Evolutionary conservation across 345 rosid genomes (phyloP).

Genomic region (Salix udensis): DNA sequence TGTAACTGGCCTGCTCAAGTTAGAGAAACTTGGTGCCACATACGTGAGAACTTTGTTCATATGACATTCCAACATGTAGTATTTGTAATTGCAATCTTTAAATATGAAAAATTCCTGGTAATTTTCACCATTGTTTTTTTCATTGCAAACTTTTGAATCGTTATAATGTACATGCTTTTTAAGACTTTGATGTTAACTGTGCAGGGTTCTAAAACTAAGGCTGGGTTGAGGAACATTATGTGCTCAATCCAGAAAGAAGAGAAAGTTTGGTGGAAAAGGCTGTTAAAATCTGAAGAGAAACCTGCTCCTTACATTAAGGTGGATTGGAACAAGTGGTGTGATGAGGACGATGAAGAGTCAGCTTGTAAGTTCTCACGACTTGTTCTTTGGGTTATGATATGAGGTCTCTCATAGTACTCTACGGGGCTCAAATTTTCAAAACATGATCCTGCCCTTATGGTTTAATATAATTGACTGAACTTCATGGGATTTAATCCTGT

Average conservation of each 20-base stretch:
- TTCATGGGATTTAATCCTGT: background rate
- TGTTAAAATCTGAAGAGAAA: slow-evolving; percentile 73
- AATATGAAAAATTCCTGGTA: background rate
- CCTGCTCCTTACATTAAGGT: slow-evolving; percentile 99
- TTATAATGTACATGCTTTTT: background rate
- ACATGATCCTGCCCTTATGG: background rate
- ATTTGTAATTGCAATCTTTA: background rate
- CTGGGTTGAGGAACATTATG: slow-evolving; percentile 81
- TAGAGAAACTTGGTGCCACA: background rate
- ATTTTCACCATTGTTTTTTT: background rate
- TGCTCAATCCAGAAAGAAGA: slow-evolving; percentile 78
- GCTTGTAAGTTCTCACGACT: slow-evolving; percentile 44
- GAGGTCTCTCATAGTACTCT: background rate
- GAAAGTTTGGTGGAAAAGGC: slow-evolving; percentile 90
- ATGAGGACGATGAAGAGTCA: slow-evolving; percentile 76
- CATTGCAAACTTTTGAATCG: background rate
- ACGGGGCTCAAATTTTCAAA: background rate
- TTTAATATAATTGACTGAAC: background rate
- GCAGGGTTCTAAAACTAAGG: slow-evolving; percentile 75
- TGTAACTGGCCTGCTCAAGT: background rate
- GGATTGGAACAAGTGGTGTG: slow-evolving; percentile 99
- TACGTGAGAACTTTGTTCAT: background rate
- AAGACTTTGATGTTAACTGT: slow-evolving; percentile 1
- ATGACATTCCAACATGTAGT: background rate
- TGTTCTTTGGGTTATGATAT: background rate